Conservation (phyloP, 306 rosid genomes). For the Morella rubra region DNA sequence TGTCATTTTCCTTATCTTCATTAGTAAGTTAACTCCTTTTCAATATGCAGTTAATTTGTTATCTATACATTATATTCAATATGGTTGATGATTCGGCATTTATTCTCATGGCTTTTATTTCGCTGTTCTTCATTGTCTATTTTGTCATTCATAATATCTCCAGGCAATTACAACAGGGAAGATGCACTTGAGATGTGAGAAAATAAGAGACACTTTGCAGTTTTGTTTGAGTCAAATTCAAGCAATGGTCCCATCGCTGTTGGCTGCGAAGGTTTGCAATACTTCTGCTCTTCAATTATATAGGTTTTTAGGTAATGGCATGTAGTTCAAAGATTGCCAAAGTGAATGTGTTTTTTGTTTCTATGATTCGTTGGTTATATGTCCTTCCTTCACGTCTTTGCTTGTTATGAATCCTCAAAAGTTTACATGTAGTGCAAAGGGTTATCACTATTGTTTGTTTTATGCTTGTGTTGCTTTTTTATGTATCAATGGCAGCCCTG, state of each 20-base stretch:
- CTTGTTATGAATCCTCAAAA: neutral
- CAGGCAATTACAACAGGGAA: conserved; percentile 50
- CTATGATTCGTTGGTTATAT: neutral
- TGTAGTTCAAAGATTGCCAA: neutral
- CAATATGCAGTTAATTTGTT: neutral
- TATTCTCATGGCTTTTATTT: conserved; percentile 5
- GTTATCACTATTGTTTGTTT: neutral
- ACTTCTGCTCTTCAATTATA: neutral
- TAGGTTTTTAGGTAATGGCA: neutral
- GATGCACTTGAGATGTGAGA: conserved; percentile 51
- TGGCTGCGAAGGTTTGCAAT: conserved; percentile 53
- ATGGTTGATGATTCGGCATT: neutral
- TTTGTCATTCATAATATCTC: conserved; percentile 2
- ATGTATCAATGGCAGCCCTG: neutral
- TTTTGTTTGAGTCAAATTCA: conserved; percentile 50
- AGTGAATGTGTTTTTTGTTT: neutral
- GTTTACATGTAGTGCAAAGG: neutral
- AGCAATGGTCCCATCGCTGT: conserved; percentile 37
- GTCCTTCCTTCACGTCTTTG: neutral
- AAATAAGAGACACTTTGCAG: conserved; percentile 34
- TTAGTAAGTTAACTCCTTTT: neutral
- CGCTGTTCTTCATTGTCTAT: conserved; percentile 1
- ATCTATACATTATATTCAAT: neutral
- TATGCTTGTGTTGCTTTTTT: neutral
- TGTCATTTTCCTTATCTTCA: neutral